phyloP scores from a whole-genome alignment of 1,139 yeast genomes.

The Petasospora fabianii region DNA sequence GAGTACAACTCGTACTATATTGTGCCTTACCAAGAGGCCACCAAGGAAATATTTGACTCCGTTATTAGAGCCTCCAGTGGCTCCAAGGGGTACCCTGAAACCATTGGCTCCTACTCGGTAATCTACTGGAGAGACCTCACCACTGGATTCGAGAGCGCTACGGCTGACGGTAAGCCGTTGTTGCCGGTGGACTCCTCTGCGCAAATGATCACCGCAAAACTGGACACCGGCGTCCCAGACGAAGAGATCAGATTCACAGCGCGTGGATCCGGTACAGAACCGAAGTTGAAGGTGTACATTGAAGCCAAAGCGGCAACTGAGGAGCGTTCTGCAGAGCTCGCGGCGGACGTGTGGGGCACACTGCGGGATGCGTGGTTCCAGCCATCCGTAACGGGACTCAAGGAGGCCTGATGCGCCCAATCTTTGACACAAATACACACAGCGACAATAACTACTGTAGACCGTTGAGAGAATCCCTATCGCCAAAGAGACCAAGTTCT shows the following conservation, averaged over 20 bases:
- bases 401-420: conserved; percentile 15
- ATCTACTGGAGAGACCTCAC: conserved; percentile 81
- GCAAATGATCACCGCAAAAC: conserved; percentile 79
- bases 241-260: conserved; percentile 69
- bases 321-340: conserved; percentile 45
- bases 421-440: too few species aligned
- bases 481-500: too few species aligned
- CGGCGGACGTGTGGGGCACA: conserved; percentile 65
- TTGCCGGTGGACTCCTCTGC: conserved; percentile 70
- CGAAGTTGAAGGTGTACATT: conserved; percentile 86
- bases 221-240: conserved; percentile 19
- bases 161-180: conserved; percentile 51
- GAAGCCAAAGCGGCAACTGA: conserved; percentile 61
- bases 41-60: conserved; percentile 48
- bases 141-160: conserved; percentile 69
- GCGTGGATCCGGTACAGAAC: conserved; percentile 96
- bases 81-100: conserved; percentile 28
- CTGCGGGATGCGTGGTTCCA: conserved; percentile 57
- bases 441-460: too few species aligned
- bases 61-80: conserved; percentile 36
- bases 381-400: conserved; percentile 40
- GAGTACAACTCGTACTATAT: conserved; percentile 86
- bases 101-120: conserved; percentile 43
- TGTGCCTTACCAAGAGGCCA: conserved; percentile 49
- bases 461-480: too few species aligned